These are phyloP conservation scores for Saccharomyces hybrid DNA, from an alignment of 1,139 yeast genomes.

Conservation along the genomic window DNA sequence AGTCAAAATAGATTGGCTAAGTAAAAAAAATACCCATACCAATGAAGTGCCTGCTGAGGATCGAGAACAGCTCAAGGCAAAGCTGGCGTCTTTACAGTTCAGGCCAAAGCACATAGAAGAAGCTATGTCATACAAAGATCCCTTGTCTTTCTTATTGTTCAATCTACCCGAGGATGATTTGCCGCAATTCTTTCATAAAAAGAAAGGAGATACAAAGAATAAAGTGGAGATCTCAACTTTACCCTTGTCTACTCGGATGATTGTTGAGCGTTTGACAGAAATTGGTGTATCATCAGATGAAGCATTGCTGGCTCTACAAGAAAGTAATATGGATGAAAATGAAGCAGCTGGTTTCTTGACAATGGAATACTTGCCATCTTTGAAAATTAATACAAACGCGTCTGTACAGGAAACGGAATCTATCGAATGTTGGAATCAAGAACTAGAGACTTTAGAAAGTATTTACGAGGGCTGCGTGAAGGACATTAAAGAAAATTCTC, in stretches of 20 bases:
- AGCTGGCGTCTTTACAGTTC: slow-evolving; percentile 50
- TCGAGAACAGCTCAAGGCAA: slow-evolving; percentile 16
- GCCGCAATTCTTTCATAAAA: slow-evolving; percentile 43
- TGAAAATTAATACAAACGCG: slow-evolving; percentile 6
- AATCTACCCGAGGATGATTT: slow-evolving; percentile 92
- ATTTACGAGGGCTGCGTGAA: slow-evolving; percentile 38
- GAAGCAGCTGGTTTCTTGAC: slow-evolving; percentile 49
- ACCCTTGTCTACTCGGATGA: slow-evolving; percentile 33
- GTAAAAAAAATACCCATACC: slow-evolving; percentile 18
- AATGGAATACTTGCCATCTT: slow-evolving; percentile 24
- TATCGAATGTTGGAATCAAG: slow-evolving; percentile 60
- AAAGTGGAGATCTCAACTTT: slow-evolving; percentile 40
- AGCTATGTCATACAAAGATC: slow-evolving; percentile 57
- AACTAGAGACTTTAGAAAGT: slow-evolving; percentile 57
- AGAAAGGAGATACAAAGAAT: slow-evolving; percentile 42
- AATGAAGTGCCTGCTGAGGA: slow-evolving; percentile 9
- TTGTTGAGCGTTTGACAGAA: slow-evolving; percentile 48
- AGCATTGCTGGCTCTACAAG: slow-evolving; percentile 43
- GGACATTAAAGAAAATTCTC: slow-evolving; percentile 15
- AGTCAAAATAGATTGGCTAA: slow-evolving; percentile 48
- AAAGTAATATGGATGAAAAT: slow-evolving; percentile 41
- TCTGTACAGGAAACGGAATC: slow-evolving; percentile 25
- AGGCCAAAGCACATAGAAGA: slow-evolving; percentile 62
- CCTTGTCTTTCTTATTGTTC: slow-evolving; percentile 75
- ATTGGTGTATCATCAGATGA: slow-evolving; percentile 69